These are phyloP conservation scores for Orbilia brochopaga DNA, from an alignment of 2,329 filamentous ascomycete genomes.

Conservation along the genomic window DNA sequence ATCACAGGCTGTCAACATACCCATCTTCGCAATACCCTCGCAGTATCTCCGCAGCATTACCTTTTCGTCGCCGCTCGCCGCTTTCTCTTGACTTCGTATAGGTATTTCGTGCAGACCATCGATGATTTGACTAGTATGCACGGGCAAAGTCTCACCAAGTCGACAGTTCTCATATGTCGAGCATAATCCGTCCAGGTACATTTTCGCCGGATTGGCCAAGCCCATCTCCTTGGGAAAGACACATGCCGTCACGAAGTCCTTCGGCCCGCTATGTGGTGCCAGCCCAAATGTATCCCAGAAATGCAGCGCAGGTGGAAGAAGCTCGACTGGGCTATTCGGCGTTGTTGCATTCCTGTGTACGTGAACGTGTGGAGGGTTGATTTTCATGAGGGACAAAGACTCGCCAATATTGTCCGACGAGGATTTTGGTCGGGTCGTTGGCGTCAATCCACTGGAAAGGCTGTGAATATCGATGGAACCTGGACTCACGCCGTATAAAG, in stretches of 20 bases:
- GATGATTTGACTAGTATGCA: slow-evolving; percentile 59
- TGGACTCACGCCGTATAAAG: slow-evolving; percentile 39
- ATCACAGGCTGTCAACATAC: slow-evolving; percentile 53
- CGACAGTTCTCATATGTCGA: slow-evolving; percentile 62
- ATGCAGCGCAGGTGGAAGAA: slow-evolving; percentile 73
- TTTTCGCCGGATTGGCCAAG: slow-evolving; percentile 66
- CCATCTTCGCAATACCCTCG: slow-evolving; percentile 53
- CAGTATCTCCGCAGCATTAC: slow-evolving; percentile 37
- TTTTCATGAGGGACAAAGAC: slow-evolving; percentile 62
- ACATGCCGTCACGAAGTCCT: slow-evolving; percentile 74
- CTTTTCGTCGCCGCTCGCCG: slow-evolving; percentile 40
- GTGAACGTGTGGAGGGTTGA: slow-evolving; percentile 73
- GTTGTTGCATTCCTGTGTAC: slow-evolving; percentile 64
- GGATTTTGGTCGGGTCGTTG: slow-evolving; percentile 42
- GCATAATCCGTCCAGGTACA: slow-evolving; percentile 74
- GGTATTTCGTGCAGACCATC: slow-evolving; percentile 58
- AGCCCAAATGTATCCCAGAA: slow-evolving; percentile 86
- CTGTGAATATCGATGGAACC: slow-evolving; percentile 27
- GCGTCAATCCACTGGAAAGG: slow-evolving; percentile 27
- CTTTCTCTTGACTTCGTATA: slow-evolving; percentile 48
- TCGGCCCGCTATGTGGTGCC: slow-evolving; percentile 71
- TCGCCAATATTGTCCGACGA: slow-evolving; percentile 19
- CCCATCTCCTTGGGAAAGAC: slow-evolving; percentile 72
- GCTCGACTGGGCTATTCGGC: slow-evolving; percentile 71
- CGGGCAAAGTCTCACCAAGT: slow-evolving; percentile 48